Percentiles rank a stretch among this genome's conserved stretches.
phyloP scores from a whole-genome alignment of 176 grass and related monocot genomes.

The Avena atlantica region DNA sequence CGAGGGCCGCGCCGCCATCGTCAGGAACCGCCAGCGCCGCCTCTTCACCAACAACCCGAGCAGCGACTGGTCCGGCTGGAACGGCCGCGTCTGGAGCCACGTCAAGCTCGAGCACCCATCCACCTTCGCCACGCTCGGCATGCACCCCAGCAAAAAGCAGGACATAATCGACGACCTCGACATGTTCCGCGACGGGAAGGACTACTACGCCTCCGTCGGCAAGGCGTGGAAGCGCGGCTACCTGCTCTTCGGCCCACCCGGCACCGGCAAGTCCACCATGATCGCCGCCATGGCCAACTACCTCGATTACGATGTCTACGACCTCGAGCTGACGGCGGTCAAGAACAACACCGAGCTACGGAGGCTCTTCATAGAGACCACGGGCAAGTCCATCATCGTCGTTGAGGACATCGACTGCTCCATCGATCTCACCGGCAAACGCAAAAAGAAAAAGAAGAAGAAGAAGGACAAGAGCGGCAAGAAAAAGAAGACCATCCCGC shows the following conservation, averaged over 20 bases:
- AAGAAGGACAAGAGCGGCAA: not conserved
- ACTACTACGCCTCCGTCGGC: conserved; percentile 49
- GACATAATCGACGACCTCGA: conserved; percentile 24
- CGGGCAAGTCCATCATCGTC: conserved; percentile 22
- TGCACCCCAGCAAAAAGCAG: not conserved
- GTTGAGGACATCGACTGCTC: conserved; percentile 31
- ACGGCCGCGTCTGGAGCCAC: conserved; percentile 19
- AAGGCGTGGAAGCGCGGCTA: conserved; percentile 77
- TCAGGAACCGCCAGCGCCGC: conserved; percentile 44
- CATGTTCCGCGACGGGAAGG: conserved; percentile 26
- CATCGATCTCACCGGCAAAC: conserved; percentile 22
- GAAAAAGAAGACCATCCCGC: not conserved
- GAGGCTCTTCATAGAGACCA: conserved; percentile 28
- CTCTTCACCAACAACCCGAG: conserved; percentile 61
- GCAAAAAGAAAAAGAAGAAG: conserved; percentile 1
- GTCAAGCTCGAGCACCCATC: conserved; percentile 22
- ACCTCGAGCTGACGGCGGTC: conserved; percentile 31
- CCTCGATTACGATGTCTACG: conserved; percentile 74
- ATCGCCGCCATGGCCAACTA: conserved; percentile 81
- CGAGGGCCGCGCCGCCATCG: conserved; percentile 39
- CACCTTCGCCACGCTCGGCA: conserved; percentile 31
- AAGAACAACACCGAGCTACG: conserved; percentile 29
- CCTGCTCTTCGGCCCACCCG: conserved; percentile 47
- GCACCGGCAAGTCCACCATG: conserved; percentile 87
- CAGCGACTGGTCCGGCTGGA: conserved; percentile 6